Conservation (phyloP, 176 grass and related monocot species). For the Phoenix roebelenii region DNA sequence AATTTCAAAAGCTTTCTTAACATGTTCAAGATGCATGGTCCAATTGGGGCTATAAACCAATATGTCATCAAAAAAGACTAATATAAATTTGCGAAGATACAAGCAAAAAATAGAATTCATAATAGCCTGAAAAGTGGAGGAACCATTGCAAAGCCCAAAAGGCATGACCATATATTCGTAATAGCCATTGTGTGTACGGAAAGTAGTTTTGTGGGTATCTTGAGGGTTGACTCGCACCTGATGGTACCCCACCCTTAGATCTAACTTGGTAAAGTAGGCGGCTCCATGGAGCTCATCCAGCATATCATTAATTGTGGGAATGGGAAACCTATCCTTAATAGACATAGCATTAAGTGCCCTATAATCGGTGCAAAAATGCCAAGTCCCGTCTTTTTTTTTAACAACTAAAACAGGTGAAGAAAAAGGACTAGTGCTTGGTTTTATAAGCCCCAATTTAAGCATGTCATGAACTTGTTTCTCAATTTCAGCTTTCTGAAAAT, state of each 20-base stretch:
- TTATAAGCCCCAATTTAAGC: background rate
- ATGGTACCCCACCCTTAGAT: background rate
- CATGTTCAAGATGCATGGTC: background rate
- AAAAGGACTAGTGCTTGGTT: background rate
- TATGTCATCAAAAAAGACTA: background rate
- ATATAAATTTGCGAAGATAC: no score
- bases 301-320: conserved; percentile 5
- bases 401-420: background rate
- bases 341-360: background rate
- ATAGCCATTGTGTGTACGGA: background rate
- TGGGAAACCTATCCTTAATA: conserved; percentile 3
- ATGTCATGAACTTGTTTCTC: background rate
- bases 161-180: no score
- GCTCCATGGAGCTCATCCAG: conserved; percentile 7
- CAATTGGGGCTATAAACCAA: background rate
- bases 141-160: background rate
- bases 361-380: background rate
- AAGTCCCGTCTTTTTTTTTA: conserved; percentile 4
- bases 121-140: background rate
- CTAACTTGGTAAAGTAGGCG: background rate
- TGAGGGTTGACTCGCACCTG: background rate
- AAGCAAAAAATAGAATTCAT: background rate
- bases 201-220: conserved; percentile 1
- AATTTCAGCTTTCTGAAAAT: background rate
- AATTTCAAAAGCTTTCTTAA: background rate